A percentile compares a stretch with the other conserved stretches of the same genome.
These are phyloP conservation scores for Purpureocillium lavendulum DNA, from an alignment of 2,329 filamentous ascomycete genomes.

Conservation along the genomic window DNA sequence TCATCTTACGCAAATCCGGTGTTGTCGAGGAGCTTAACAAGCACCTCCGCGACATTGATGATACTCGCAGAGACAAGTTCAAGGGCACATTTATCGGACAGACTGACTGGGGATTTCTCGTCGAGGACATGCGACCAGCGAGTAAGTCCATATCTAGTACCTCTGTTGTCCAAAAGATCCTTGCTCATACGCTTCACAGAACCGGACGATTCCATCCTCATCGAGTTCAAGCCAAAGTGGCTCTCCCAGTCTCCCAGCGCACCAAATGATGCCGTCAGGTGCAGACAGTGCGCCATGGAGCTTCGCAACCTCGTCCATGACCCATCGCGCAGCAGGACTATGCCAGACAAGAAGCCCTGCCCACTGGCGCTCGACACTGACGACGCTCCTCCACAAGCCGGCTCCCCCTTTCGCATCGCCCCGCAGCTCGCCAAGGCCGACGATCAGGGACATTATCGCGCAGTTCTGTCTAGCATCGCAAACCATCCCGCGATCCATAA, in stretches of 20 bases:
- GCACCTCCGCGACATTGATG: slow-evolving; percentile 40
- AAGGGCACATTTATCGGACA: slow-evolving; percentile 41
- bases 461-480: slow-evolving; percentile 18
- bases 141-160: slow-evolving; percentile 13
- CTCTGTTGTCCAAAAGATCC: slow-evolving; percentile 3
- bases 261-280: slow-evolving; percentile 52
- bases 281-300: slow-evolving; percentile 63
- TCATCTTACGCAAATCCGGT: slow-evolving; percentile 24
- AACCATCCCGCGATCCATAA: slow-evolving; percentile 25
- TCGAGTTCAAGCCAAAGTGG: slow-evolving; percentile 85
- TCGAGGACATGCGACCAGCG: slow-evolving; percentile 59
- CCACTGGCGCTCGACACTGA: slow-evolving; percentile 55
- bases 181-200: slow-evolving; percentile 11
- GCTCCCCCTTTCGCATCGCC: slow-evolving; percentile 32
- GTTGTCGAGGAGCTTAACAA: slow-evolving; percentile 40
- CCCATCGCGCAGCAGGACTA: slow-evolving; percentile 21
- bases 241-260: slow-evolving; percentile 67
- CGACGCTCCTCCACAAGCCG: slow-evolving; percentile 33
- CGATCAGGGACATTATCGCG: slow-evolving; percentile 17
- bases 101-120: slow-evolving; percentile 57
- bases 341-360: slow-evolving; percentile 43
- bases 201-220: slow-evolving; percentile 27
- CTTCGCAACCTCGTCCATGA: slow-evolving; percentile 25
- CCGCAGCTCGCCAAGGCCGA: slow-evolving; percentile 20
- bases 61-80: slow-evolving; percentile 34